Conservation (phyloP, 352 stramenopile species). For the Pythium brassicae region DNA sequence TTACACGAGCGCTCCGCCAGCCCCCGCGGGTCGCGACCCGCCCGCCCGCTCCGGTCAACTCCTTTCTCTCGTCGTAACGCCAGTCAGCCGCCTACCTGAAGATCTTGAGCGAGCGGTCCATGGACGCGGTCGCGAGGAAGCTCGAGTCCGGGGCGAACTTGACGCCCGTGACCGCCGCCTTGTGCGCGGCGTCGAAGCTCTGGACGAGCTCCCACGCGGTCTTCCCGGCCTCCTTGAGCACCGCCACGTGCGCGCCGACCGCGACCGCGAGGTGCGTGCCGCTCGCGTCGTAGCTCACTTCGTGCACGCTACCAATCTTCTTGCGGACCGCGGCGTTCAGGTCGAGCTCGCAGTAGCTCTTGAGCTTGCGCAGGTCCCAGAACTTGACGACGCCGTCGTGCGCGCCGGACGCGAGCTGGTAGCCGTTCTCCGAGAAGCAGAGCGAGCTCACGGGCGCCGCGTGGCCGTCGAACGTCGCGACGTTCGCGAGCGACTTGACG, state of each 20-base stretch:
- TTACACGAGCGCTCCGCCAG: no score
- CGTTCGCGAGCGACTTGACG: conserved; percentile 81
- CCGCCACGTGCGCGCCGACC: conserved; percentile 31
- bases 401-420: conserved; percentile 86
- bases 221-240: conserved; percentile 62
- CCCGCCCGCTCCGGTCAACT: no score
- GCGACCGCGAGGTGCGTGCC: conserved; percentile 55
- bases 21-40: no score
- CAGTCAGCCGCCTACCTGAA: conserved; percentile 43
- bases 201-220: conserved; percentile 60
- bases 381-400: conserved; percentile 82
- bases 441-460: conserved; percentile 63
- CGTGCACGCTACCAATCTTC: conserved; percentile 33
- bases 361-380: conserved; percentile 93
- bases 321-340: conserved; percentile 32
- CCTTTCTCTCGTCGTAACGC: no score
- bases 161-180: conserved; percentile 55
- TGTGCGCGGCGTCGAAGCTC: conserved; percentile 55
- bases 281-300: conserved; percentile 58
- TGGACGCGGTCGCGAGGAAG: conserved; percentile 62
- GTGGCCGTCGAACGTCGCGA: conserved; percentile 79
- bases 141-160: conserved; percentile 55
- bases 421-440: conserved; percentile 95
- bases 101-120: conserved; percentile 77
- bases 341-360: conserved; percentile 68